Evolutionary conservation across 805 yeast genomes (phyloP).

Genomic region (Suhomyces canberraensis): DNA sequence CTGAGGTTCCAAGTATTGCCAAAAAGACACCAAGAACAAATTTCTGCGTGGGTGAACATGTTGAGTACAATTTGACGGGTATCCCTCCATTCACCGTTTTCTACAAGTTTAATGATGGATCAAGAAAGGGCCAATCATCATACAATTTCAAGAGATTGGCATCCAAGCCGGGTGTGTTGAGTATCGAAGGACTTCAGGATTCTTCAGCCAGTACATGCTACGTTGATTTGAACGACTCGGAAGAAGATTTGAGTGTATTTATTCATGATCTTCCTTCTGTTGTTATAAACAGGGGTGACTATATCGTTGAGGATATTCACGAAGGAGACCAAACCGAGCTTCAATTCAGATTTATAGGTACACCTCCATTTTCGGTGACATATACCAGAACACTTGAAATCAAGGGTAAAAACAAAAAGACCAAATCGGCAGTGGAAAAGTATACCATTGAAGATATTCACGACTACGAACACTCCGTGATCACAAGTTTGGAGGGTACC

Average conservation of each 20-base stretch:
- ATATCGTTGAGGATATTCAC: slow-evolving; percentile 75
- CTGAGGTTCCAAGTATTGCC: slow-evolving; percentile 72
- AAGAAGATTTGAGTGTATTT: slow-evolving; percentile 27
- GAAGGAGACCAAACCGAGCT: slow-evolving; percentile 95
- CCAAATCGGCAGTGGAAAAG: slow-evolving; percentile 41
- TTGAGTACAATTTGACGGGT: slow-evolving; percentile 74
- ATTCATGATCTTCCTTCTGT: slow-evolving; percentile 66
- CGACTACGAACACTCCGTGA: slow-evolving; percentile 64
- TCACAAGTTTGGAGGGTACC: slow-evolving; percentile 85
- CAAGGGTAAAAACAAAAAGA: slow-evolving; percentile 22
- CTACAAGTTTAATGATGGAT: slow-evolving; percentile 66
- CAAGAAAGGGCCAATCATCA: slow-evolving; percentile 54
- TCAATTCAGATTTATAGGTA: slow-evolving; percentile 75
- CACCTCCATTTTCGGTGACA: slow-evolving; percentile 86
- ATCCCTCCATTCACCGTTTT: slow-evolving; percentile 73
- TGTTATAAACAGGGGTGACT: slow-evolving; percentile 76
- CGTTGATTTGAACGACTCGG: slow-evolving; percentile 49
- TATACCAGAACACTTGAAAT: slow-evolving; percentile 69
- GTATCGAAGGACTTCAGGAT: slow-evolving; percentile 68
- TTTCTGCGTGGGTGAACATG: slow-evolving; percentile 91
- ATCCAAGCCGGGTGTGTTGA: slow-evolving; percentile 73
- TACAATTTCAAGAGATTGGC: slow-evolving; percentile 62
- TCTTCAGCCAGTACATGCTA: slow-evolving; percentile 68
- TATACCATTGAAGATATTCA: slow-evolving; percentile 68
- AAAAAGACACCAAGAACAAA: slow-evolving; percentile 30